Percentiles rank a stretch among this genome's conserved stretches.
phyloP scores from a whole-genome alignment of 1,284 basidiomycete species.

The Moesziomyces sp. region DNA sequence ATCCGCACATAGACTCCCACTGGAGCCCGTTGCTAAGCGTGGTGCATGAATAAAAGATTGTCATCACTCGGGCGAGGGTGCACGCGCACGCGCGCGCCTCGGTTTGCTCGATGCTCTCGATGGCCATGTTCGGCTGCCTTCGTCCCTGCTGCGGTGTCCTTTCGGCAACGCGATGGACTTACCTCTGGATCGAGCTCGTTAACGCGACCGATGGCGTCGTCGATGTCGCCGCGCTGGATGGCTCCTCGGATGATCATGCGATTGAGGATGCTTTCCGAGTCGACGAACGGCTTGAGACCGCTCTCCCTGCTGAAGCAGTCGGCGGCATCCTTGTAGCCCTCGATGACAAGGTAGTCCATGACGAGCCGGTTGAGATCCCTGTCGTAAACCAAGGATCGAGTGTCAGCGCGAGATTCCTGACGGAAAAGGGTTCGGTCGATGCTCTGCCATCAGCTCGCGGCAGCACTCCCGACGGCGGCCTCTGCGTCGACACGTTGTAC shows the following conservation, averaged over 20 bases:
- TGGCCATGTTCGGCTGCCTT: not conserved
- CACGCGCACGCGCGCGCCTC: not conserved
- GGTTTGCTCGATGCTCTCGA: not conserved
- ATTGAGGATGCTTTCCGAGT: conserved; percentile 90
- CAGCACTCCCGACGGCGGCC: not conserved
- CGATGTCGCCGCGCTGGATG: conserved; percentile 90
- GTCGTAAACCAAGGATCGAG: not conserved
- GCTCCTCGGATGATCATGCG: conserved; percentile 93
- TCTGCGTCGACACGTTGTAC: not conserved
- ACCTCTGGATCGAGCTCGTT: conserved; percentile 98
- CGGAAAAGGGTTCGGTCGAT: too few species aligned
- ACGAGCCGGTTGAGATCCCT: conserved; percentile 95
- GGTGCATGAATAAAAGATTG: conserved; percentile 90
- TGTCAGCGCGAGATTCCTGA: too few species aligned
- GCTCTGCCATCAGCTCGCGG: not conserved
- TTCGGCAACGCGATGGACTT: conserved; percentile 67
- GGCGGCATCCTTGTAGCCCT: conserved; percentile 95
- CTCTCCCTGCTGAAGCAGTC: conserved; percentile 92
- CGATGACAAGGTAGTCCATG: conserved; percentile 97
- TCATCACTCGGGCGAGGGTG: conserved; percentile 36
- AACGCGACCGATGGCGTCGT: conserved; percentile 89
- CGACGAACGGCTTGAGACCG: conserved; percentile 77
- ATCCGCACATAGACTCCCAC: conserved; percentile 56
- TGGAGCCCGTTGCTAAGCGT: conserved; percentile 78
- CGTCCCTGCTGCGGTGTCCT: conserved; percentile 10